Conservation (phyloP, 345 rosid genomes). For the Corymbia maculata region DNA sequence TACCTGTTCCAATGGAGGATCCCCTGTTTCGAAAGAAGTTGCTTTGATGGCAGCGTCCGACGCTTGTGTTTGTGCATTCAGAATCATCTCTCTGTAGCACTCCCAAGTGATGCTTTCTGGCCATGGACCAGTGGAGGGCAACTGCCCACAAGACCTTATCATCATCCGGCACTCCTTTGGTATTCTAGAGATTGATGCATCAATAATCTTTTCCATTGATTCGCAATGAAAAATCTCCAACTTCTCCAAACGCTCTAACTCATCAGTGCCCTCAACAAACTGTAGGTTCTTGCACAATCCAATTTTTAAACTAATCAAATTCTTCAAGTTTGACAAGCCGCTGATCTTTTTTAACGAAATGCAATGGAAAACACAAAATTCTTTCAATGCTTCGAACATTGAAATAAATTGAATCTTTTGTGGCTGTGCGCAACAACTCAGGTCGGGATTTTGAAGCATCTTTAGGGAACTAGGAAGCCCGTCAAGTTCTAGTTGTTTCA, state of each 20-base stretch:
- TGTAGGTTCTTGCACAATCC: fast-evolving
- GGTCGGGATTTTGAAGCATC: fast-evolving
- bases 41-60: background rate
- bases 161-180: fast-evolving
- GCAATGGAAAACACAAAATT: fast-evolving
- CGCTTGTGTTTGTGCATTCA: background rate
- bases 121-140: fast-evolving
- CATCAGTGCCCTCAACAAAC: background rate
- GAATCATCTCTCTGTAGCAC: background rate
- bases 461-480: background rate
- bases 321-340: background rate
- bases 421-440: fast-evolving
- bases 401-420: background rate
- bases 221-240: fast-evolving
- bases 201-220: background rate
- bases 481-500: background rate
- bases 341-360: fast-evolving
- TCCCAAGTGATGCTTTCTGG: background rate
- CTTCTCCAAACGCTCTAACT: background rate
- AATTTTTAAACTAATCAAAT: fast-evolving
- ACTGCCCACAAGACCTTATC: fast-evolving
- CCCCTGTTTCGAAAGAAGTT: fast-evolving
- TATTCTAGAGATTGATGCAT: background rate
- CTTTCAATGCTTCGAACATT: fast-evolving
- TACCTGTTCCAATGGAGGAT: background rate